Conservation (phyloP, 352 stramenopile genomes). For the Globisporangium spiculum region DNA sequence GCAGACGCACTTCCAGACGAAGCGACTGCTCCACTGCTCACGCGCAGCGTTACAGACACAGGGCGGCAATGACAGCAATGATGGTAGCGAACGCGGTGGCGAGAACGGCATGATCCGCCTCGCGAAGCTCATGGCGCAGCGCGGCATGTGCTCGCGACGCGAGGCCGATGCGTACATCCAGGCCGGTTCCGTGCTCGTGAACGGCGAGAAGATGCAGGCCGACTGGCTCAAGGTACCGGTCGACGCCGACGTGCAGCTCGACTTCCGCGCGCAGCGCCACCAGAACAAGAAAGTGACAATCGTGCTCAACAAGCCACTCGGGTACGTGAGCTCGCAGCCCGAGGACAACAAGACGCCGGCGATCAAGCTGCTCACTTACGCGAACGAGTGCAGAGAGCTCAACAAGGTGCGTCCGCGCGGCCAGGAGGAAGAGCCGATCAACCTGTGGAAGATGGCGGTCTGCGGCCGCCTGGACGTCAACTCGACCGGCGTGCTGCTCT, state of each 20-base stretch:
- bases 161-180: constrained; percentile 85
- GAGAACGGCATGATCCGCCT: constrained; percentile 46
- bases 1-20: neutral
- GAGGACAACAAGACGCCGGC: constrained; percentile 63
- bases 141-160: constrained; percentile 73
- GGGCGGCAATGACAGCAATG: neutral
- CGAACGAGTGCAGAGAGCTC: constrained; percentile 73
- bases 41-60: neutral
- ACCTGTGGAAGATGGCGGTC: constrained; percentile 77
- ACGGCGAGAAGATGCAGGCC: constrained; percentile 58
- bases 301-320: constrained; percentile 82
- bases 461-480: constrained; percentile 82
- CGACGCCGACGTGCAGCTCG: constrained; percentile 57
- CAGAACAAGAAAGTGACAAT: constrained; percentile 78
- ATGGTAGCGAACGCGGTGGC: neutral
- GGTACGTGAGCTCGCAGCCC: constrained; percentile 78
- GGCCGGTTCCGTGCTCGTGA: constrained; percentile 64
- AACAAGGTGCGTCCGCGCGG: constrained; percentile 40
- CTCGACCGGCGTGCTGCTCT: constrained; percentile 77
- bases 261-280: constrained; percentile 63
- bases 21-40: constrained; percentile 6
- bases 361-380: constrained; percentile 70
- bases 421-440: constrained; percentile 44
- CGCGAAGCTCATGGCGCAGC: constrained; percentile 79
- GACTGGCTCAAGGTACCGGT: constrained; percentile 70